Percentiles rank a stretch among this genome's conserved stretches.
Conservation (phyloP, 2,329 filamentous ascomycete genomes). For the Curvularia sp. region DNA sequence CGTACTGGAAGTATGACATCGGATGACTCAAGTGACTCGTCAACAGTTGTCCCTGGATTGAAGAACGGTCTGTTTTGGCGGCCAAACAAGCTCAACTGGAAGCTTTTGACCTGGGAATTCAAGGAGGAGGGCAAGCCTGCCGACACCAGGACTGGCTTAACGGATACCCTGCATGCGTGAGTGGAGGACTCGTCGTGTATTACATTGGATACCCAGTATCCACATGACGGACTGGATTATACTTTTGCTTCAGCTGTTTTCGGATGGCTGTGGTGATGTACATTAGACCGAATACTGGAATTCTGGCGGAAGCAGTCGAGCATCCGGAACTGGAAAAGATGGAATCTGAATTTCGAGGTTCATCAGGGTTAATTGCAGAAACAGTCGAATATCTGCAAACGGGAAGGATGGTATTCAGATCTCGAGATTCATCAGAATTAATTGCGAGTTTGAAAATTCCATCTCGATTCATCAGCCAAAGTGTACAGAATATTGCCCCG, state of each 20-base stretch:
- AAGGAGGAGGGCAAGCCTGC: slow-evolving; percentile 39
- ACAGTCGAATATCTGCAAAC: too few relatives aligned
- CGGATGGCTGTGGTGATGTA: slow-evolving; percentile 3
- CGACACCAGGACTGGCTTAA: slow-evolving; percentile 20
- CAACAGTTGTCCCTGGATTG: slow-evolving; percentile 36
- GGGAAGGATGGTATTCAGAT: neutral
- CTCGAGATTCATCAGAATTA: neutral
- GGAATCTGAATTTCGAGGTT: too few relatives aligned
- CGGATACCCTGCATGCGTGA: slow-evolving; percentile 44
- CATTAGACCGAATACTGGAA: neutral
- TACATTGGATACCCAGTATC: slow-evolving; percentile 37
- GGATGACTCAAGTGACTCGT: slow-evolving; percentile 56
- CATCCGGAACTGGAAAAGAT: too few relatives aligned
- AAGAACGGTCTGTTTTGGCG: slow-evolving; percentile 71
- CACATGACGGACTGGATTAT: slow-evolving; percentile 32
- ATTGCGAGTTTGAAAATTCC: neutral
- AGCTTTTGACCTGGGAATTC: slow-evolving; percentile 81
- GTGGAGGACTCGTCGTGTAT: slow-evolving; percentile 1
- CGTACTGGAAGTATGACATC: slow-evolving; percentile 83
- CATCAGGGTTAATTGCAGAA: too few relatives aligned
- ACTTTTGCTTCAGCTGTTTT: slow-evolving; percentile 9
- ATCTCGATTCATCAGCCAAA: neutral
- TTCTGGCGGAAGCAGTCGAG: too few relatives aligned
- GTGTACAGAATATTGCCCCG: neutral
- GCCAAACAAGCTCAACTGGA: slow-evolving; percentile 81